These are phyloP conservation scores for Trametes hirsuta DNA, from an alignment of 1,284 basidiomycete genomes.

Conservation along the genomic window DNA sequence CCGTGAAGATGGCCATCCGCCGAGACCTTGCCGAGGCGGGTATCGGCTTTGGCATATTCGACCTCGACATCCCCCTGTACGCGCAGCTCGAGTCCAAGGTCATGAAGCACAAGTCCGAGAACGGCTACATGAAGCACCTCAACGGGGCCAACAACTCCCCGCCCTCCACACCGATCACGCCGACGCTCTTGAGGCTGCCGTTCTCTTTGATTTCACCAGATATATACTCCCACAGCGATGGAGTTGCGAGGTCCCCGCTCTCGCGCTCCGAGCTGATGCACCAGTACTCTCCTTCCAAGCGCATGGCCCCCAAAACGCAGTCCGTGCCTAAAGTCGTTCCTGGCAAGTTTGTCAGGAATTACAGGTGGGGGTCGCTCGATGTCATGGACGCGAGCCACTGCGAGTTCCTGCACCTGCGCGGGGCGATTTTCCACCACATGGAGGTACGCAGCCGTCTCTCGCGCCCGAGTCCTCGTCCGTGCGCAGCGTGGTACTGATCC, in stretches of 20 bases:
- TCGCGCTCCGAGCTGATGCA: slow-evolving; percentile 69
- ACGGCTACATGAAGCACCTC: slow-evolving; percentile 50
- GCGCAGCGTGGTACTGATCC: slow-evolving; percentile 22
- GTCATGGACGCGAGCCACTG: slow-evolving; percentile 76
- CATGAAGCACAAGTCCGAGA: slow-evolving; percentile 43
- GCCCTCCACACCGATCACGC: slow-evolving; percentile 60
- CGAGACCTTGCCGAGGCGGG: slow-evolving; percentile 78
- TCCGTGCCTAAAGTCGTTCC: slow-evolving; percentile 50
- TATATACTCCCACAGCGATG: slow-evolving; percentile 77
- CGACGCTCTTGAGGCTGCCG: slow-evolving; percentile 64
- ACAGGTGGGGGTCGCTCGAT: slow-evolving; percentile 80
- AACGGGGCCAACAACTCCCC: slow-evolving; percentile 62
- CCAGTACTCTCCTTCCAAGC: slow-evolving; percentile 64
- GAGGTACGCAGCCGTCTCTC: slow-evolving; percentile 47
- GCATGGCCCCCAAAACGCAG: slow-evolving; percentile 36
- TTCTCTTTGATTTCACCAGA: slow-evolving; percentile 83
- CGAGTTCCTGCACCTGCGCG: slow-evolving; percentile 74
- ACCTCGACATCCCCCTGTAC: slow-evolving; percentile 61
- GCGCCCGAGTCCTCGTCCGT: not conserved
- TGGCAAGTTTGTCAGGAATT: slow-evolving; percentile 68
- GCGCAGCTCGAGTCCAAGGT: slow-evolving; percentile 42
- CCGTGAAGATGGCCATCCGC: slow-evolving; percentile 76
- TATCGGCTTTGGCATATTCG: slow-evolving; percentile 85
- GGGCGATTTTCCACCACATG: slow-evolving; percentile 82
- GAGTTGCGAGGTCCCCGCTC: slow-evolving; percentile 56